Percentiles rank a stretch among this genome's conserved stretches.
Conservation (phyloP, 2,329 filamentous ascomycete species). For the Uncinocarpus reesii region DNA sequence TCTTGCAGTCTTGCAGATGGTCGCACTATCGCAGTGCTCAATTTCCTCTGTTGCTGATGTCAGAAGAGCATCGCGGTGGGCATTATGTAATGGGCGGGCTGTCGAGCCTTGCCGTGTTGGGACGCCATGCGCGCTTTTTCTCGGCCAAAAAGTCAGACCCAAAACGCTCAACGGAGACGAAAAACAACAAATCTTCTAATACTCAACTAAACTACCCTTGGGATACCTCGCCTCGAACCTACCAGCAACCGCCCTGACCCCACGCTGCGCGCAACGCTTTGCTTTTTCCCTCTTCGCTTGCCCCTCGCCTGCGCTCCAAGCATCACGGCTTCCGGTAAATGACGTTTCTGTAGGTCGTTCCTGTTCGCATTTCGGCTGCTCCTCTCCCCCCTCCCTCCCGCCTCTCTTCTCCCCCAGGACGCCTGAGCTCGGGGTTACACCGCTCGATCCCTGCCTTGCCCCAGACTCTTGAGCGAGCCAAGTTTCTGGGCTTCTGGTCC, state of each 20-base stretch:
- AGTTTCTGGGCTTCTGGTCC: neutral
- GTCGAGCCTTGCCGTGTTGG: neutral
- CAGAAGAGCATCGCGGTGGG: neutral
- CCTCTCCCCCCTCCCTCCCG: neutral
- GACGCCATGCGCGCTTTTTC: conserved; percentile 4
- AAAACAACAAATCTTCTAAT: neutral
- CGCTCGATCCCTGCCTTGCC: neutral
- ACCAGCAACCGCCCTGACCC: neutral
- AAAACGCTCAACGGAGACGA: neutral
- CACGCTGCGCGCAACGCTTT: neutral
- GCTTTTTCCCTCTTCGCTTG: neutral
- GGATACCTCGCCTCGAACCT: neutral
- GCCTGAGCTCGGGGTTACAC: conserved; percentile 2
- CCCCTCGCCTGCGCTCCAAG: neutral
- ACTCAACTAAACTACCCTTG: no score
- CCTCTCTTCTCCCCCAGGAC: neutral
- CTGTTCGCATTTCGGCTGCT: neutral
- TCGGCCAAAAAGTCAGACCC: neutral
- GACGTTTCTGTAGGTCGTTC: conserved; percentile 10
- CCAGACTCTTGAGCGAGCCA: neutral
- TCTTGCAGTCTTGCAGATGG: no score
- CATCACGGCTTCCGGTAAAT: neutral
- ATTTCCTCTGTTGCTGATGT: no score
- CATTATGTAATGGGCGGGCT: neutral
- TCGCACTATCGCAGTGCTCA: no score